Evolutionary conservation across 805 yeast genomes (phyloP), one percentile per base, ranked within the genome.

Genomic region (Wickerhamiella siamensis): DNA sequence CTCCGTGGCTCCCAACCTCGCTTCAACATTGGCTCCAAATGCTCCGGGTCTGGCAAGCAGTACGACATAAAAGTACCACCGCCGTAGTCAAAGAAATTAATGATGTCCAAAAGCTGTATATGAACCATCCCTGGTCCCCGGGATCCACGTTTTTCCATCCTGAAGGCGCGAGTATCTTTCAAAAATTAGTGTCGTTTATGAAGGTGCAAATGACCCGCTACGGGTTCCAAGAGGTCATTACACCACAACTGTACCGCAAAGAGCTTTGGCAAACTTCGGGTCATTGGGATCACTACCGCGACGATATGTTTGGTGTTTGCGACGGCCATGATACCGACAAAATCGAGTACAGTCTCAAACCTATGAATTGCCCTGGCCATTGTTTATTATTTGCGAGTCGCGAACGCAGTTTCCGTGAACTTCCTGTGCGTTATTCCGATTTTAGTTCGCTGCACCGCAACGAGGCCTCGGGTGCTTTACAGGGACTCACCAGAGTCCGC

Each of bases 121-220:
- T 79, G 66, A 76, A 82, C 3, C 93, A 84, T 58, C 73, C 80
- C 5, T 61, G 72, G 16, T 79, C 96, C 0, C 97, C 97, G 0
- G 98, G 98, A 0, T 81, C 94, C 0, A 73, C 83, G 1, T 91
- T 91, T 65, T 84, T 91, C 52, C 66, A 88, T 32, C 97, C 97
- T 1, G 86, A 84, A 55, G 98, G 98, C 2, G 76, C 96, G 1
- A 66, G 88, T 35, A 71, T 91, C 20, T 82, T 87, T 65, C 83
- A 84, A 58, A 79, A 75, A 49, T 63, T 91, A 45, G 67, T 83
- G 12, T 68, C 67, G 34, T 91, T 86, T 59, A 87, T 91, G 88
- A 81, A 83, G 55, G 63, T 75, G 33, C 95, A 84, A 55, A 93
- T 86, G 58, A 62, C 72, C 17, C 73, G 70, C 46, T 80, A 78